A percentile compares a stretch with the other conserved stretches of the same genome.
phyloP scores from a whole-genome alignment of 176 grass and related monocot species.

The Microstegium vimineum region DNA sequence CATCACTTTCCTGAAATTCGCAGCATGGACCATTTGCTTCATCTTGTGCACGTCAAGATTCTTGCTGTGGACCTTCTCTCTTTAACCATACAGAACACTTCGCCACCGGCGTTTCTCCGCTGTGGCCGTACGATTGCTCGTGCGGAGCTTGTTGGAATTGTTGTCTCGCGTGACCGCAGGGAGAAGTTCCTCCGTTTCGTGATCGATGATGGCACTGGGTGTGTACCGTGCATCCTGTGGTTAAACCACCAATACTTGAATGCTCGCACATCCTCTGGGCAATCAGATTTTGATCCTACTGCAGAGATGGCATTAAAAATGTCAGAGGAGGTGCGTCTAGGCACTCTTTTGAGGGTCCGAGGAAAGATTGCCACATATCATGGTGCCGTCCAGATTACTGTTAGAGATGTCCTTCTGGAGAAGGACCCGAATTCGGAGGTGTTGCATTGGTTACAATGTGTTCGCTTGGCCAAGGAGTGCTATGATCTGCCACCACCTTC shows the following conservation, averaged over 20 bases:
- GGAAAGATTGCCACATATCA: slow-evolving; percentile 62
- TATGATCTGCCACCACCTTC: slow-evolving; percentile 36
- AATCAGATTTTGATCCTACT: slow-evolving; percentile 32
- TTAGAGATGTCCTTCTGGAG: slow-evolving; percentile 65
- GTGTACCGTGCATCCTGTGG: slow-evolving; percentile 74
- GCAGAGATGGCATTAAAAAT: slow-evolving; percentile 42
- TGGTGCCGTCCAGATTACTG: slow-evolving; percentile 56
- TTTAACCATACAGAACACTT: slow-evolving; percentile 24
- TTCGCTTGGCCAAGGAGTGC: slow-evolving; percentile 55
- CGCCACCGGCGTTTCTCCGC: slow-evolving; percentile 36
- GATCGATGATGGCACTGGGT: slow-evolving; percentile 73
- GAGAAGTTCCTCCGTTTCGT: slow-evolving; percentile 63
- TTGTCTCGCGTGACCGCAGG: slow-evolving; percentile 50
- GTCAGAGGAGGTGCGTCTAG: slow-evolving; percentile 41
- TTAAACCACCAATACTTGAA: slow-evolving; percentile 41
- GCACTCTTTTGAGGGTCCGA: slow-evolving; percentile 57
- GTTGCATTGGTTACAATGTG: slow-evolving; percentile 73
- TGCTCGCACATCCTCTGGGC: not conserved
- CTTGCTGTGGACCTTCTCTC: slow-evolving; percentile 63
- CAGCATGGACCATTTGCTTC: slow-evolving; percentile 37
- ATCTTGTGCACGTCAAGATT: slow-evolving; percentile 53
- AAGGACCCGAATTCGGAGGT: slow-evolving; percentile 74
- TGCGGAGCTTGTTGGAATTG: slow-evolving; percentile 49
- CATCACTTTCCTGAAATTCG: not conserved
- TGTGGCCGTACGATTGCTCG: slow-evolving; percentile 32